Conservation (phyloP, 2,329 filamentous ascomycete genomes). For the Grosmannia huntii region DNA sequence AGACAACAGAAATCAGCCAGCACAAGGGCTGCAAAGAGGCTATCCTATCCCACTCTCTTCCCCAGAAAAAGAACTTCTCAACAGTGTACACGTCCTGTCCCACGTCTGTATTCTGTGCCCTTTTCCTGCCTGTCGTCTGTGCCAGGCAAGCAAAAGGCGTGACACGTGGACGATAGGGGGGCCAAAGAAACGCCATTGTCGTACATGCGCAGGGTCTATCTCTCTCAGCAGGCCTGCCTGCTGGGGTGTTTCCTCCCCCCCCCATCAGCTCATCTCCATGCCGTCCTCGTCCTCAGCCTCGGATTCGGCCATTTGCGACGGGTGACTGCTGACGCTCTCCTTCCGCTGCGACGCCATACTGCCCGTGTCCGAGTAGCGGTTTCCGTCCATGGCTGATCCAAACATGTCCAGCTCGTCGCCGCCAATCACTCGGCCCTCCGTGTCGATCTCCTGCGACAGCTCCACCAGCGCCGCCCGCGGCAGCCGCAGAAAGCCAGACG, state of each 20-base stretch:
- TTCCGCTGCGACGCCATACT: conserved; percentile 32
- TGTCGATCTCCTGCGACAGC: conserved; percentile 84
- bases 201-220: not conserved
- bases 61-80: not conserved
- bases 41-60: too few relatives aligned
- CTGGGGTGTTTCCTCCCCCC: not conserved
- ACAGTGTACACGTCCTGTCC: not conserved
- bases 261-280: conserved; percentile 11
- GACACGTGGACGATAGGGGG: too few relatives aligned
- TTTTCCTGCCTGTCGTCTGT: not conserved
- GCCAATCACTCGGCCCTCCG: conserved; percentile 79
- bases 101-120: not conserved
- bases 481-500: conserved; percentile 70
- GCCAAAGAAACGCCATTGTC: not conserved
- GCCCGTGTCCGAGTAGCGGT: conserved; percentile 28
- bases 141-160: not conserved
- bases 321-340: conserved; percentile 46
- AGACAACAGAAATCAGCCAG: too few relatives aligned
- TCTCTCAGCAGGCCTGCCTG: not conserved
- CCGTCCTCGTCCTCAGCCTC: conserved; percentile 26
- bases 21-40: too few relatives aligned
- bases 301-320: conserved; percentile 43
- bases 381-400: conserved; percentile 34
- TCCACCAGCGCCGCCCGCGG: conserved; percentile 73
- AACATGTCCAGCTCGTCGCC: conserved; percentile 64